Evolutionary conservation across 768 basidiomycete genomes (phyloP), one percentile per base, ranked within the genome.

Genomic region (Goffeauzyma gilvescens): DNA sequence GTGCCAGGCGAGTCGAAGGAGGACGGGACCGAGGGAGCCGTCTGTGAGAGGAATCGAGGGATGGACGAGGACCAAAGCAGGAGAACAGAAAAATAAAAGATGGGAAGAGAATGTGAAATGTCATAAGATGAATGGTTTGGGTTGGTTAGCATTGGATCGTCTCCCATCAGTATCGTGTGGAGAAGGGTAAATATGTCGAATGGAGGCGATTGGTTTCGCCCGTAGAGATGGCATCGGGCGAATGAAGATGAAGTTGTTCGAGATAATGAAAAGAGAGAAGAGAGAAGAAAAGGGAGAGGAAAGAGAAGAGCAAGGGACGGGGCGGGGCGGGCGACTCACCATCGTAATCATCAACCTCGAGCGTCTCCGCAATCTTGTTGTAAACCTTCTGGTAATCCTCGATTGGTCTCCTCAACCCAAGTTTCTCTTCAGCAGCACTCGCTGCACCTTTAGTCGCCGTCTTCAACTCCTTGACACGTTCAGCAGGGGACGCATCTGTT

Each of bases 351-450:
- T 72, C 78, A 25, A 54, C 46, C 44, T 86, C 82, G 22, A 89
- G 60, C 28, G 74, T 52, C 17, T 80, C 76, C 9, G 82, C 81
- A 59, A 98, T 75, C 45, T 67, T 73, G 67, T 90, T 85, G 72
- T 98, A 96, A 13, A 96, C 84, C 78, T 90, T 86, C 63, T 84
- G 80, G 60, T 89, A 93, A 58, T 93, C 89, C 40, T 76, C 76
- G 67, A 79, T 75, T 28, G 75, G 71, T 17, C 81, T 80, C 10
- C 72, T 72, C 60, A 85, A 78, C 13, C 37, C 38, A 32, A 38
- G 32, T 44, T 61, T 54, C 25, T 51, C 55, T 49, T 80, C 79
- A 31, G 73, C 68, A 25, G 70, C 73, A 44, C 68, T 74, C 59
- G 78, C 81, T 12, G 70, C 71, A 18, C 68, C 55, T 65, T 82